Conservation (phyloP, 139 green algal genomes). For the Dunaliella primolecta region DNA sequence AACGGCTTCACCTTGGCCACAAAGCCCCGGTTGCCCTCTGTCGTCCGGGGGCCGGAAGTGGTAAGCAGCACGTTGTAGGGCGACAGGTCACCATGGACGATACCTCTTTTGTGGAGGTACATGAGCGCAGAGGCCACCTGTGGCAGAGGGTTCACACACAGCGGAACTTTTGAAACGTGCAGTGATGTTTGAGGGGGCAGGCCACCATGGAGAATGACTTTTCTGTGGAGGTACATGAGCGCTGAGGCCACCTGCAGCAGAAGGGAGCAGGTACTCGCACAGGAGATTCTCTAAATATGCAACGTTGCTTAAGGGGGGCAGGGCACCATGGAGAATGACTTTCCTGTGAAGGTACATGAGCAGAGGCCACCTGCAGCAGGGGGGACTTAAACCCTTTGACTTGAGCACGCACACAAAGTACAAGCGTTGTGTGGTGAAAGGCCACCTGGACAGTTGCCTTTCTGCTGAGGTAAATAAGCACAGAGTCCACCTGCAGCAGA, state of each 20-base stretch:
- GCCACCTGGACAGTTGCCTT: too few species aligned
- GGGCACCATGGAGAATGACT: slow-evolving; percentile 56
- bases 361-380: background rate
- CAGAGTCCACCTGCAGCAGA: too few species aligned
- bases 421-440: too few species aligned
- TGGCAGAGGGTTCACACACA: background rate
- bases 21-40: slow-evolving; percentile 42
- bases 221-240: slow-evolving; percentile 53
- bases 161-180: too few species aligned
- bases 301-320: too few species aligned
- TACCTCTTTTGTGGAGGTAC: slow-evolving; percentile 48
- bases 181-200: too few species aligned
- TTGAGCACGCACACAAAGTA: too few species aligned
- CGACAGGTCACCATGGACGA: slow-evolving; percentile 59
- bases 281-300: too few species aligned
- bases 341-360: slow-evolving; percentile 54
- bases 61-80: slow-evolving; percentile 61
- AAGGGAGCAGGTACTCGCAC: background rate
- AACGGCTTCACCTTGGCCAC: slow-evolving; percentile 69
- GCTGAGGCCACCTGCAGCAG: slow-evolving; percentile 17
- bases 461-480: too few species aligned
- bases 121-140: slow-evolving; percentile 32
- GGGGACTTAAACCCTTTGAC: too few species aligned
- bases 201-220: slow-evolving; percentile 56
- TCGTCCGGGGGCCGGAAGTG: slow-evolving; percentile 13